Conservation (phyloP, 2,329 filamentous ascomycete genomes). For the Verticillium nonalfalfae region DNA sequence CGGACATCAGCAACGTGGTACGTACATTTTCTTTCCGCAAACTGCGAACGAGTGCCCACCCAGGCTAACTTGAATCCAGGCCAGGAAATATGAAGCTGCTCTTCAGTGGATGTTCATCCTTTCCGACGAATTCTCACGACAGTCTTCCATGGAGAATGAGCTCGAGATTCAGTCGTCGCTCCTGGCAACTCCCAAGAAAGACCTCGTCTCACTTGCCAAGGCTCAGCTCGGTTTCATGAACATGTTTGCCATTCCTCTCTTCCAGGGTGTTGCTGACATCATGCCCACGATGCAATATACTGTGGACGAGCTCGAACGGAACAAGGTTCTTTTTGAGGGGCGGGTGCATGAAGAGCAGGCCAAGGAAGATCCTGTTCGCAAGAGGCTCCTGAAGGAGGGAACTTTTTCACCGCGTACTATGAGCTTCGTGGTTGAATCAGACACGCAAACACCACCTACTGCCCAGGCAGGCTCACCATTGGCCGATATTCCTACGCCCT, state of each 20-base stretch:
- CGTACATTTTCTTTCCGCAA: conserved; percentile 28
- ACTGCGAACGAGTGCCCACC: background rate
- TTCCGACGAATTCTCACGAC: conserved; percentile 91
- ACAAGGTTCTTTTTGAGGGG: conserved; percentile 67
- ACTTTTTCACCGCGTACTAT: conserved; percentile 38
- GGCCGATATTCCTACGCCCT: conserved; percentile 7
- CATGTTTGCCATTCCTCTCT: conserved; percentile 87
- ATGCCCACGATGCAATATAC: conserved; percentile 81
- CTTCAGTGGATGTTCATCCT: conserved; percentile 86
- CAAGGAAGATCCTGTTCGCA: conserved; percentile 31
- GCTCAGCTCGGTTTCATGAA: conserved; percentile 96
- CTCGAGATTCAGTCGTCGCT: conserved; percentile 83
- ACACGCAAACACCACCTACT: conserved; percentile 5
- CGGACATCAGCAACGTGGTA: conserved; percentile 97
- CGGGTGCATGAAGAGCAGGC: conserved; percentile 60
- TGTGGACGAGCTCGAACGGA: conserved; percentile 72
- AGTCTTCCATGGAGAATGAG: conserved; percentile 86
- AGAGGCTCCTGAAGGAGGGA: conserved; percentile 29
- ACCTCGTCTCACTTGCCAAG: conserved; percentile 74
- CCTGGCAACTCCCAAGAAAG: conserved; percentile 77
- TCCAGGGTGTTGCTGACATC: conserved; percentile 79
- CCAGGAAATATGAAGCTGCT: conserved; percentile 75
- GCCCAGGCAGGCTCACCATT: conserved; percentile 9
- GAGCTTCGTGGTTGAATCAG: conserved; percentile 25
- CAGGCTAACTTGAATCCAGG: conserved; percentile 40